Evolutionary conservation across 139 green algal species (phyloP), one percentile per base, ranked within the genome.

Genomic region (Chlamydomonas schloesseri): DNA sequence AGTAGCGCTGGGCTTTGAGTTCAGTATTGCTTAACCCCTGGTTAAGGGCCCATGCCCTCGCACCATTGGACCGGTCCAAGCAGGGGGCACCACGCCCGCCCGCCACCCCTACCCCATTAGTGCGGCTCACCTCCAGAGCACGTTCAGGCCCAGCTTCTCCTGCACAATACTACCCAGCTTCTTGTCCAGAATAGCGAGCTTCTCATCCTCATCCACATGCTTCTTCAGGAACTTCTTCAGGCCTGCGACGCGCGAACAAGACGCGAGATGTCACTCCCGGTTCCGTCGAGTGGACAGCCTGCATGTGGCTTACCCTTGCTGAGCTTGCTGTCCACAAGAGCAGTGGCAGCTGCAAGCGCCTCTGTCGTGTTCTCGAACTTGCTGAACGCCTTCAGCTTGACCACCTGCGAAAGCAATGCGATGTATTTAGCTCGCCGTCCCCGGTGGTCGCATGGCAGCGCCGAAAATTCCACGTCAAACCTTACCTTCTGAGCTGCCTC

Each of bases 171-270:
- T 95, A 29, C 98, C 98, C 36, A 99, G 95, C 94, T 99, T 99
- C 64, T 98, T 94, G 86, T 99, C 98, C 50, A 97, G 81, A 21
- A 99, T 90, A 9, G 95, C 97, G 31, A 99, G 93, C 67, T 95
- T 97, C 36, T 99, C 97, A 42, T 90, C 94, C 29, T 82, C 94
- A 6, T 42, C 46, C 21, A 87, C 94, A 81, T 99, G 89, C 91
- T 99, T 99, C 90, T 99, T 99, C 71, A 99, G 88, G 80, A 99
- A 99, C 94, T 99, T 99, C 87, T 99, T 98, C 57, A 99, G 90
- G 24, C 93, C 96, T 98, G 80, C 64, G 71, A 34, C 17, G 31
- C 20, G 20, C 18, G 14, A 60, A 14, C 29, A 21, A 31, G 42
- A 13, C 65, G 77, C 57, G 31, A 83, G 24, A 15, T 47, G 57